A percentile compares a stretch with the other conserved stretches of the same genome.
Conservation (phyloP, 805 yeast species). For the Candida suzukii region DNA sequence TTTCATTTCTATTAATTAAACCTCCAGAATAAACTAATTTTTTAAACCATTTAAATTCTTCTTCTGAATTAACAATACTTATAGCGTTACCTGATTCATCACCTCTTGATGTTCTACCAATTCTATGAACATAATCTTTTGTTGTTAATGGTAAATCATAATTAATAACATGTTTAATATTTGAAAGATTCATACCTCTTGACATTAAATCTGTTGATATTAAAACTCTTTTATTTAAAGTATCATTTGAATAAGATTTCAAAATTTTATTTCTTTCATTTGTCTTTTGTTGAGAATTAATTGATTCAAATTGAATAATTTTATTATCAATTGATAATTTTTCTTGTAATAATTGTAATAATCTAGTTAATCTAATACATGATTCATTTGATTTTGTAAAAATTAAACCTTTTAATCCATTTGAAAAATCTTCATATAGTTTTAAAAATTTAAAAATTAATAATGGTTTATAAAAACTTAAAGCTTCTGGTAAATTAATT, state of each 20-base stretch:
- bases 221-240: constrained; percentile 30
- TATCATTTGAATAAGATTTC: constrained; percentile 44
- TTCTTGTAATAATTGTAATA: constrained; percentile 39
- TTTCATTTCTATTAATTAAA: constrained; percentile 45
- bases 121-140: constrained; percentile 91
- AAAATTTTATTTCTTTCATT: constrained; percentile 50
- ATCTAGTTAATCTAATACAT: constrained; percentile 67
- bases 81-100: constrained; percentile 69
- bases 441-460: constrained; percentile 50
- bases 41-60: constrained; percentile 64
- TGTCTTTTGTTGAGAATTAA: constrained; percentile 54
- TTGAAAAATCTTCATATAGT: constrained; percentile 2
- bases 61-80: constrained; percentile 67
- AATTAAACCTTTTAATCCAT: constrained; percentile 32
- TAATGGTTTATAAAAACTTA: constrained; percentile 60
- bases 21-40: constrained; percentile 36
- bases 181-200: constrained; percentile 84
- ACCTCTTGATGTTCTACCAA: constrained; percentile 97
- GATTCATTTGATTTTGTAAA: constrained; percentile 82
- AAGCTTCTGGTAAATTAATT: constrained; percentile 21
- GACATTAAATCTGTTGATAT: constrained; percentile 89
- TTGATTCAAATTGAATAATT: constrained; percentile 29
- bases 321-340: constrained; percentile 10
- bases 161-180: constrained; percentile 71
- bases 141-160: constrained; percentile 86